Evolutionary conservation across 441 rosid genomes (phyloP), one percentile per base, ranked within the genome.

Genomic region (Flueggea neowawraea): DNA sequence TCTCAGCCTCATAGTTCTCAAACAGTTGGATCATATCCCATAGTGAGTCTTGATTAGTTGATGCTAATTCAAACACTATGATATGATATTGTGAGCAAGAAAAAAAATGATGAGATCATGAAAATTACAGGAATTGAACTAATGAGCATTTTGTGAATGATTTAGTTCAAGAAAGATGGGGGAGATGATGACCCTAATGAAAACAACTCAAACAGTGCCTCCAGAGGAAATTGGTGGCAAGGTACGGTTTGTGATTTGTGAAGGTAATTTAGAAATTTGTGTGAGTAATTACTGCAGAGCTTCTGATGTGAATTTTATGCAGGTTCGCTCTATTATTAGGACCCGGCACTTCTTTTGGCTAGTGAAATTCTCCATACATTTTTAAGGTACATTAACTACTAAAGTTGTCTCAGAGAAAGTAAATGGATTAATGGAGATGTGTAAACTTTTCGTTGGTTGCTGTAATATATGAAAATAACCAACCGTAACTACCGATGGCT

Each of bases 181-280:
- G 83, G 47, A 65, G 91, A 78, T 66, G 86, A 79, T 66, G 93
- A 82, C 60, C 77, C 82, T 32, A 78, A 79, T 57, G 87, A 76
- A 61, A 71, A 74, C 62, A 82, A 78, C 67, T 73, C 93, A 5
- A 77, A 75, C 15, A 81, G 74, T 68, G 96, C 85, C 50, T 86
- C 90, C 5, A 86, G 96, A 76, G 98, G 96, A 75, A 86, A 92
- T 67, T 89, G 96, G 96, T 92, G 98, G 98, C 82, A 87, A 85
- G 98, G 98, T 79, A 81, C 16, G 63, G 52, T 61, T 6, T 39
- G 16, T 6, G 10, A 12, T 39, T 36, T 33, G 14, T 6, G 2
- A 0, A 22, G 6, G 15, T 5, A 10, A 9, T 13, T 16, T 16
- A 16, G 31, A 6, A 16, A 9, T 15, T 5, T 13, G 14, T 2